These are phyloP conservation scores for Hypoxylon rubiginosum DNA, from an alignment of 2,329 filamentous ascomycete species.

Conservation along the genomic window DNA sequence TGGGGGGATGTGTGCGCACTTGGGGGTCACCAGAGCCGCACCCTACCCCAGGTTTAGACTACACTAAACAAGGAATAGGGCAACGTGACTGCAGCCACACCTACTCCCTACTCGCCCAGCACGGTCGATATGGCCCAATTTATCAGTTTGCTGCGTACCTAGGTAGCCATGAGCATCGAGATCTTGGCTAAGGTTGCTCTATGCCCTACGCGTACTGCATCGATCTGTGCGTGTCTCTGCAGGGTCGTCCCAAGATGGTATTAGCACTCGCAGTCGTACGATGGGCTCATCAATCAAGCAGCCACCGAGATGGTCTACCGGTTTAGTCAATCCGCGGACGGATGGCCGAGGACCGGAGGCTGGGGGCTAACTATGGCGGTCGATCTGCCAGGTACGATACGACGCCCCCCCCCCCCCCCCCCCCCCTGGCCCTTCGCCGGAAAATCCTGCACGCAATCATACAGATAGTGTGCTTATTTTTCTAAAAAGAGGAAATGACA, in stretches of 20 bases:
- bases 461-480: slow-evolving; percentile 43
- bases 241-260: slow-evolving; percentile 30
- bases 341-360: slow-evolving; percentile 28
- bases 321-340: slow-evolving; percentile 13
- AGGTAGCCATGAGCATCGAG: slow-evolving; percentile 11
- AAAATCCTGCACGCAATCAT: slow-evolving; percentile 40
- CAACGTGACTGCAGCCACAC: slow-evolving; percentile 34
- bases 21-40: slow-evolving; percentile 34
- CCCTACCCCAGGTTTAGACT: slow-evolving; percentile 28
- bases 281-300: slow-evolving; percentile 18
- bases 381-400: slow-evolving; percentile 34
- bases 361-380: slow-evolving; percentile 11
- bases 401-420: slow-evolving; percentile 10
- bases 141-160: slow-evolving; percentile 22
- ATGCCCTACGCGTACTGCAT: slow-evolving; percentile 12
- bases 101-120: slow-evolving; percentile 21
- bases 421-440: slow-evolving; percentile 15
- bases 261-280: slow-evolving; percentile 21
- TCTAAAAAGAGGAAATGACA: slow-evolving; percentile 32
- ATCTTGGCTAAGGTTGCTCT: slow-evolving; percentile 21
- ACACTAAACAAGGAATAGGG: slow-evolving; percentile 28
- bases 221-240: slow-evolving; percentile 31
- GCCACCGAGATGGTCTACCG: slow-evolving; percentile 11
- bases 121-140: slow-evolving; percentile 16
- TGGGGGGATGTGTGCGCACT: slow-evolving; percentile 1